Conservation (phyloP, 2,329 filamentous ascomycete species). For the Pseudocercospora eumusae region DNA sequence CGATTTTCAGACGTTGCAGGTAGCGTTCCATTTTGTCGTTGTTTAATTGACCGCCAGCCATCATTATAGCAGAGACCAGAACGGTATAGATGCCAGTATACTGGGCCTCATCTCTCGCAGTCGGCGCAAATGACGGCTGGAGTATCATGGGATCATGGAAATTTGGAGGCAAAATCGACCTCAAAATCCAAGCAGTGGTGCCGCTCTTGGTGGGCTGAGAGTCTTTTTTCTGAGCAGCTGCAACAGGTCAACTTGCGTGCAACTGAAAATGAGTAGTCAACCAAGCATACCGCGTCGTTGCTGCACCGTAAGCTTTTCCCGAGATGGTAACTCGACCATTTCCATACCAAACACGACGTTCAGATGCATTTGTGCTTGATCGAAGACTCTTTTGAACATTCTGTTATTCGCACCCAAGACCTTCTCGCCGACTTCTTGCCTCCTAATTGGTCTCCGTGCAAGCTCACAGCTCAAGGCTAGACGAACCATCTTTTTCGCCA, state of each 20-base stretch:
- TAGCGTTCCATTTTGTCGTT: conserved; percentile 79
- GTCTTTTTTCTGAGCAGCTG: conserved; percentile 59
- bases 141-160: conserved; percentile 69
- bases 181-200: conserved; percentile 67
- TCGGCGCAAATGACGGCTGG: conserved; percentile 66
- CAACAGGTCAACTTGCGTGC: not conserved
- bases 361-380: conserved; percentile 71
- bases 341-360: conserved; percentile 84
- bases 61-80: conserved; percentile 72
- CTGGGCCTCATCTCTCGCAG: conserved; percentile 67
- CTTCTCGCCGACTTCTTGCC: conserved; percentile 60
- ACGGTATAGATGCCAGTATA: conserved; percentile 82
- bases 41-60: conserved; percentile 69
- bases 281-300: conserved; percentile 67
- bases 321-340: conserved; percentile 76
- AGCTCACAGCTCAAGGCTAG: conserved; percentile 63
- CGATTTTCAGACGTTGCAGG: conserved; percentile 72
- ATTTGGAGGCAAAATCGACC: conserved; percentile 66
- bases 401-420: conserved; percentile 71
- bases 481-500: conserved; percentile 64
- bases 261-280: not conserved
- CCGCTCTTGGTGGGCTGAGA: conserved; percentile 46
- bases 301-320: conserved; percentile 77
- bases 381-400: conserved; percentile 76
- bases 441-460: conserved; percentile 58